A percentile compares a stretch with the other conserved stretches of the same genome.
These are phyloP conservation scores for Candida railenensis DNA, from an alignment of 805 yeast genomes.

Conservation along the genomic window DNA sequence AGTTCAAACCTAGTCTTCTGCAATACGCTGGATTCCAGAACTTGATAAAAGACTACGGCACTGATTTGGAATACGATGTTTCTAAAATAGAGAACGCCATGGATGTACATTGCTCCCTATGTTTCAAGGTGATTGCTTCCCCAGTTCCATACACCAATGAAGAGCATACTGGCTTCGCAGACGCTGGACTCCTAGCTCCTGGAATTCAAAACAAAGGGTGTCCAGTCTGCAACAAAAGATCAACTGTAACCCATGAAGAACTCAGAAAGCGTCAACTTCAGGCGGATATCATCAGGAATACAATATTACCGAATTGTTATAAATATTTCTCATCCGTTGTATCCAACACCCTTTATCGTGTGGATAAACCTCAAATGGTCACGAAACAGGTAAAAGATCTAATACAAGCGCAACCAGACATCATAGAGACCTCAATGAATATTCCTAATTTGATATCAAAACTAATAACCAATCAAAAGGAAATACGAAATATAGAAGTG, in stretches of 20 bases:
- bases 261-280: slow-evolving; percentile 18
- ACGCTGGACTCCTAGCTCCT: slow-evolving; percentile 6
- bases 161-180: slow-evolving; percentile 9
- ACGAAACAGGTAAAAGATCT: background rate
- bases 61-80: slow-evolving; percentile 1
- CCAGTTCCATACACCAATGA: slow-evolving; percentile 9
- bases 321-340: slow-evolving; percentile 11
- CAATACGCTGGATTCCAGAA: background rate
- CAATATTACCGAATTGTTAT: slow-evolving; percentile 9
- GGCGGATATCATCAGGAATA: slow-evolving; percentile 10
- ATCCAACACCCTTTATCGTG: background rate
- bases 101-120: slow-evolving; percentile 14
- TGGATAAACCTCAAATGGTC: background rate
- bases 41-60: background rate
- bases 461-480: background rate
- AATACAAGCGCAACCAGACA: background rate
- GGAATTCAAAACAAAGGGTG: slow-evolving; percentile 9
- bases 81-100: slow-evolving; percentile 8
- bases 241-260: slow-evolving; percentile 17
- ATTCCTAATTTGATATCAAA: background rate
- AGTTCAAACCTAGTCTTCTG: slow-evolving; percentile 4
- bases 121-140: slow-evolving; percentile 5
- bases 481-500: background rate
- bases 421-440: background rate
- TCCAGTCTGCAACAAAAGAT: slow-evolving; percentile 7